phyloP scores from a whole-genome alignment of 1,284 basidiomycete genomes.

The Cryptococcus hybrid region DNA sequence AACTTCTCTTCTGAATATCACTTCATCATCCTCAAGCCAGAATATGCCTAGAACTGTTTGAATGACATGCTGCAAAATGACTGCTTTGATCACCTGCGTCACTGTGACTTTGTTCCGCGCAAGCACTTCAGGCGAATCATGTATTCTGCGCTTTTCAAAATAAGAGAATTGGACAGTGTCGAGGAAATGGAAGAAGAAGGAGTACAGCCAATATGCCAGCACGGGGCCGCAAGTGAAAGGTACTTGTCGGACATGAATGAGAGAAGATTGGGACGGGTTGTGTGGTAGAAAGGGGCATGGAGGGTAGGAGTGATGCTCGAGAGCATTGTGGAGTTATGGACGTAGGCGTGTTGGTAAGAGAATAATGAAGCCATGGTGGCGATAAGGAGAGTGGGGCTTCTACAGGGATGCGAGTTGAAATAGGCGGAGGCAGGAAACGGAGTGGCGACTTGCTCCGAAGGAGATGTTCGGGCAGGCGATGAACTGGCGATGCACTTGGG shows the following conservation, averaged over 20 bases:
- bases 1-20: constrained; percentile 36
- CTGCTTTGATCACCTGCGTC: constrained; percentile 69
- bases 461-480: background rate
- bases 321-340: constrained; percentile 39
- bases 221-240: constrained; percentile 70
- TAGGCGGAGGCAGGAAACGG: background rate
- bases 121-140: constrained; percentile 79
- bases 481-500: background rate
- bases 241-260: constrained; percentile 68
- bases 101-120: constrained; percentile 73
- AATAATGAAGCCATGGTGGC: constrained; percentile 7
- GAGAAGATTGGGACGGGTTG: constrained; percentile 57
- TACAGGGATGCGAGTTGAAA: background rate
- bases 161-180: constrained; percentile 73
- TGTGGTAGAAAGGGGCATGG: constrained; percentile 59
- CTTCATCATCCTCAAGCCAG: constrained; percentile 62
- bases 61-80: constrained; percentile 78
- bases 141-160: constrained; percentile 82
- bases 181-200: constrained; percentile 75
- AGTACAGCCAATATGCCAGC: constrained; percentile 82
- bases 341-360: constrained; percentile 1
- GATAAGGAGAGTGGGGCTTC: background rate
- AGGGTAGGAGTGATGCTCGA: constrained; percentile 37
- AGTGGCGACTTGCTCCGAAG: background rate
- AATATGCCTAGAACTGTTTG: constrained; percentile 75